Evolutionary conservation across 73 alveolate species (phyloP), one percentile per base, ranked within the genome.

Genomic region (Symbiodinium natans): DNA sequence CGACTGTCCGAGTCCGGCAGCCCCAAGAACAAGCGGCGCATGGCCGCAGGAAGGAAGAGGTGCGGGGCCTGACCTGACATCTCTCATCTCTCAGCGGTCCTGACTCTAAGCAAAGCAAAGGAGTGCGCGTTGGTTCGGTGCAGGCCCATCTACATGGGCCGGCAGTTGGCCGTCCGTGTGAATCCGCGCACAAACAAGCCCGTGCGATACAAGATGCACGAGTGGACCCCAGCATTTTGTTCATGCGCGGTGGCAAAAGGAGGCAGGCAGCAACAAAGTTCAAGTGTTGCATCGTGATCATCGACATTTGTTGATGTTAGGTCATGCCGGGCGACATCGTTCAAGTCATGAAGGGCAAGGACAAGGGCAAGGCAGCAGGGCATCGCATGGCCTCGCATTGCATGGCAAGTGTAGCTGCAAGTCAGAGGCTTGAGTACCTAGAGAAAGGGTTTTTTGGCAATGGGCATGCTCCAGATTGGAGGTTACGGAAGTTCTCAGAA

Each of bases 271-370:
- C 63, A 1, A 48, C 63, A 15, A 48, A 17, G 19, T 48, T 17
- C 39, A 0, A 63, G 2, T 63, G 15, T 63, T 31, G 7, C 40
- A 9, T 13, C 31, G 36, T 25, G 36, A 34, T 6, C 39, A 3
- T 27, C 9, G 77, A 21, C 36, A 63, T 29, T n/a, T n/a, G 77
- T 63, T 19, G 77, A 8, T 41, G n/a, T 52, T 13, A 89, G 96
- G 96, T 89, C 39, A 63, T 41, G 96, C 96, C 96, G 29, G 96
- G 96, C 38, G 96, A 89, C 86, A 63, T 34, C 25, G 96, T 89
- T 48, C 86, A 68, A 39, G 87, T 89, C 87, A 71, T 89, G 96
- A 89, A 68, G 96, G 96, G 96, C 77, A 89, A 89, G 87, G 96
- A 89, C 48, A n/a, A 46, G 23, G 96, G 96, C 74, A 89, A 89